Conservation (phyloP, 2,329 filamentous ascomycete genomes). For the Coleophoma crateriformis region DNA sequence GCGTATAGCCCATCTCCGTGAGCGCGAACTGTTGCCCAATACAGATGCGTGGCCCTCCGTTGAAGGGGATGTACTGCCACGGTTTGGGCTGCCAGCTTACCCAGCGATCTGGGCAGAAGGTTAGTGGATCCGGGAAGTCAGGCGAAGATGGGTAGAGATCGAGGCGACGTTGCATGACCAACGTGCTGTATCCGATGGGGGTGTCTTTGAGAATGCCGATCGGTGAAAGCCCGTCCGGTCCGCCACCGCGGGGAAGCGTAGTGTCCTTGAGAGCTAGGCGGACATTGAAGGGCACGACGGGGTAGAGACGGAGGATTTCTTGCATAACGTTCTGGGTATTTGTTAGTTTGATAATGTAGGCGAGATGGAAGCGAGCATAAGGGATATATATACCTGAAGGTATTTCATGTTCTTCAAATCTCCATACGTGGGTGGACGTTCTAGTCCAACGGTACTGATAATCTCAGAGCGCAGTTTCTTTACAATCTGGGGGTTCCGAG, state of each 20-base stretch:
- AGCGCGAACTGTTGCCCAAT: conserved; percentile 79
- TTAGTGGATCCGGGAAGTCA: conserved; percentile 40
- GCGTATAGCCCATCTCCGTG: conserved; percentile 69
- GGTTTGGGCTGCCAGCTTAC: conserved; percentile 54
- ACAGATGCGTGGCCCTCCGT: conserved; percentile 68
- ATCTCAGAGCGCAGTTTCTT: conserved; percentile 71
- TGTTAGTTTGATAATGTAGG: conserved; percentile 1
- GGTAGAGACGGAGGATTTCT: conserved; percentile 74
- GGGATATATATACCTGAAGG: conserved; percentile 36
- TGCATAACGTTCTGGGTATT: conserved; percentile 55
- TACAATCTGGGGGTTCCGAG: conserved; percentile 62
- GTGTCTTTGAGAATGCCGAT: conserved; percentile 63
- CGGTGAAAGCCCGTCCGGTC: conserved; percentile 54
- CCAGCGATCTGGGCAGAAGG: conserved; percentile 67
- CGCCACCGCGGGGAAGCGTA: conserved; percentile 67
- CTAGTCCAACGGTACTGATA: conserved; percentile 55
- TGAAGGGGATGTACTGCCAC: conserved; percentile 72
- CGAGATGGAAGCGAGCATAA: not conserved
- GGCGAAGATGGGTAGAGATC: conserved; percentile 51
- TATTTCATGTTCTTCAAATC: conserved; percentile 88
- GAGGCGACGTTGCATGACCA: conserved; percentile 66
- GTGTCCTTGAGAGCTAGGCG: conserved; percentile 68
- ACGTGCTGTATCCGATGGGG: conserved; percentile 58
- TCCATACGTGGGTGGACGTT: conserved; percentile 62
- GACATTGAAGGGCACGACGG: conserved; percentile 74